These are phyloP conservation scores for Elsinoe fawcettii DNA, from an alignment of 2,329 filamentous ascomycete genomes.

Conservation along the genomic window DNA sequence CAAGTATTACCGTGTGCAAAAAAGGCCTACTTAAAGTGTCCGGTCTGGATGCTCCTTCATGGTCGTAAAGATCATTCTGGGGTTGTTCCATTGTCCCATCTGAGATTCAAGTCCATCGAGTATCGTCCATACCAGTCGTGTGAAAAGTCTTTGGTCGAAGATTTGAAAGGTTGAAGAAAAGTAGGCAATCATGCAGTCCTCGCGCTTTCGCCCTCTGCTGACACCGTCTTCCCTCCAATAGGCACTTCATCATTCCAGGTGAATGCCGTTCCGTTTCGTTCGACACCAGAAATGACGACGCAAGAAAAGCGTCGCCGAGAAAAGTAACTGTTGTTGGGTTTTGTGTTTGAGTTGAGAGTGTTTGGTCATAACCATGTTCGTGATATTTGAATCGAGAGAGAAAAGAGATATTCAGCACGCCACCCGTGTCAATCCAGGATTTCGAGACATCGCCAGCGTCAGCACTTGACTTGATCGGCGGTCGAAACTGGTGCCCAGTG, in stretches of 20 bases:
- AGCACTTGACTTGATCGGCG: slow-evolving; percentile 30
- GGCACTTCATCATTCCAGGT: slow-evolving; percentile 13
- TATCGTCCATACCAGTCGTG: neutral
- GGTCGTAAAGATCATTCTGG: neutral
- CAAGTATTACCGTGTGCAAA: neutral
- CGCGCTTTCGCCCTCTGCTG: slow-evolving; percentile 16
- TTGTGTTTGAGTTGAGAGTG: slow-evolving; percentile 14
- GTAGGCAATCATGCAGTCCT: slow-evolving; percentile 14
- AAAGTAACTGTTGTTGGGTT: neutral
- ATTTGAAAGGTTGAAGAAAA: slow-evolving; percentile 7
- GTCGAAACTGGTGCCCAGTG: slow-evolving; percentile 30
- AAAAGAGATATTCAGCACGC: slow-evolving; percentile 17
- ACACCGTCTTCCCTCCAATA: neutral
- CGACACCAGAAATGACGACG: neutral
- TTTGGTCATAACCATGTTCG: neutral
- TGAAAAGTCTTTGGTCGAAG: neutral
- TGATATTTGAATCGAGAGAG: slow-evolving; percentile 5
- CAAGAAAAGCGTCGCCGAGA: neutral
- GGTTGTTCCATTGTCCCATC: neutral
- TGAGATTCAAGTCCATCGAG: neutral
- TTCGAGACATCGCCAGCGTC: slow-evolving; percentile 23
- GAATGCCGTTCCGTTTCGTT: neutral
- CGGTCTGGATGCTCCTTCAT: neutral
- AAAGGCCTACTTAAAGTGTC: neutral
- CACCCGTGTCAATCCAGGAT: slow-evolving; percentile 33